Conservation (phyloP, 2,329 filamentous ascomycete genomes). For the Daldinia sp. region DNA sequence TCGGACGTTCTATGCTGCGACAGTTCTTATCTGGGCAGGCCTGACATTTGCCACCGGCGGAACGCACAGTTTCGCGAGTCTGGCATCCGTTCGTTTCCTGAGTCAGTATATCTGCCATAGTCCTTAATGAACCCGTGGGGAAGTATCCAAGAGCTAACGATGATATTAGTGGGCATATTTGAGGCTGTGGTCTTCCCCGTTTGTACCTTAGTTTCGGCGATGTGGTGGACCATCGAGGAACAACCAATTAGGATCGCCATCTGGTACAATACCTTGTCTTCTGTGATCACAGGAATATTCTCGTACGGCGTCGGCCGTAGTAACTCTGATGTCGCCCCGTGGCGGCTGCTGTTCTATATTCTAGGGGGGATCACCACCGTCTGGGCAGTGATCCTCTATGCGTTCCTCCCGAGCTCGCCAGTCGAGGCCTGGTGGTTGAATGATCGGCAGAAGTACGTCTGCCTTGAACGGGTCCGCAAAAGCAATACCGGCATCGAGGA, state of each 20-base stretch:
- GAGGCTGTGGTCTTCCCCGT: slow-evolving; percentile 11
- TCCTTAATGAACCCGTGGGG: neutral
- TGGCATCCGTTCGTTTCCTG: slow-evolving; percentile 5
- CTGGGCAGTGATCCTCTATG: slow-evolving; percentile 4
- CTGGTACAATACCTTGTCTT: slow-evolving; percentile 8
- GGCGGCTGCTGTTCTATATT: slow-evolving; percentile 1
- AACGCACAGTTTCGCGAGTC: slow-evolving; percentile 5
- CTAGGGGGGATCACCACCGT: slow-evolving; percentile 2
- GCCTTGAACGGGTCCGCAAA: slow-evolving; percentile 46
- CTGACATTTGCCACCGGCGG: slow-evolving; percentile 5
- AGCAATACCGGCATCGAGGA: slow-evolving; percentile 51
- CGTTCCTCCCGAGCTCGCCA: slow-evolving; percentile 4
- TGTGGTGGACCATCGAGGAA: slow-evolving; percentile 12
- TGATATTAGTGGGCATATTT: slow-evolving; percentile 3
- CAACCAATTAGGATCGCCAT: slow-evolving; percentile 10
- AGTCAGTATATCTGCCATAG: neutral
- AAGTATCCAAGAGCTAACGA: neutral
- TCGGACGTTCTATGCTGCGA: slow-evolving; percentile 2
- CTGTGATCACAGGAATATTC: slow-evolving; percentile 1
- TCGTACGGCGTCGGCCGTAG: slow-evolving; percentile 7
- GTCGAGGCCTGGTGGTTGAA: slow-evolving; percentile 10
- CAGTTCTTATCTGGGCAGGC: neutral
- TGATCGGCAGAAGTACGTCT: slow-evolving; percentile 8
- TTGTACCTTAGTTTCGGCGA: slow-evolving; percentile 3
- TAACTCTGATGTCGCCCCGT: slow-evolving; percentile 3